Conservation (phyloP, 129 eudicot genomes). For the Flaveria linearis region DNA sequence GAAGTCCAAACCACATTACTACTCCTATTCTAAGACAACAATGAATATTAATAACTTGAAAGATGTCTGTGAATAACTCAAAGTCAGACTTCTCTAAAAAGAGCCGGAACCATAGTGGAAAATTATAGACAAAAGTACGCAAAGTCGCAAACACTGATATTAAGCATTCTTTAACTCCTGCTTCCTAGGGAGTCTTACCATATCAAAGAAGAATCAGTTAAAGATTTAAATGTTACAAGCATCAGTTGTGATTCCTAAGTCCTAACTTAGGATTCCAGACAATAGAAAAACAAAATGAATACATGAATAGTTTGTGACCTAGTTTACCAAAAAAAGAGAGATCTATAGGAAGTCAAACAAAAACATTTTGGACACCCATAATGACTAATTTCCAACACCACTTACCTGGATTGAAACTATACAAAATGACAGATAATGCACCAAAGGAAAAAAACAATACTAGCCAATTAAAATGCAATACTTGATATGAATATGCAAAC, state of each 20-base stretch:
- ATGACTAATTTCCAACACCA: conserved; percentile 8
- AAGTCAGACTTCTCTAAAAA: not conserved
- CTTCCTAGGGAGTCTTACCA: not conserved
- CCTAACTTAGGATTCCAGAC: too few species aligned
- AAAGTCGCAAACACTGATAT: not conserved
- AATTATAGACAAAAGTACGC: not conserved
- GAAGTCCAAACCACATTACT: too few species aligned
- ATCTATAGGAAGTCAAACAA: not conserved
- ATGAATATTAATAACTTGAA: not conserved
- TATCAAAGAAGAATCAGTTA: conserved; percentile 10
- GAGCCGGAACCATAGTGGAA: not conserved
- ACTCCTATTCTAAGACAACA: not conserved
- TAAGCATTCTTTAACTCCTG: not conserved
- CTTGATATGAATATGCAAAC: not conserved
- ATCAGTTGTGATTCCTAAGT: conserved; percentile 1
- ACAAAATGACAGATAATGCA: not conserved
- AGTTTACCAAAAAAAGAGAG: not conserved
- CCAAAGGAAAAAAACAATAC: not conserved
- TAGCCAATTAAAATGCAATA: not conserved
- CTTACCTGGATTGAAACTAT: conserved; percentile 1
- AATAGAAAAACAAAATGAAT: too few species aligned
- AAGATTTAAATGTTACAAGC: not conserved
- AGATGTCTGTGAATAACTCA: not conserved
- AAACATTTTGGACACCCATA: not conserved
- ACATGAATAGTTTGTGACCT: not conserved